A percentile compares a stretch with the other conserved stretches of the same genome.
Conservation (phyloP, 2,329 filamentous ascomycete species). For the Colletotrichum gigasporum region DNA sequence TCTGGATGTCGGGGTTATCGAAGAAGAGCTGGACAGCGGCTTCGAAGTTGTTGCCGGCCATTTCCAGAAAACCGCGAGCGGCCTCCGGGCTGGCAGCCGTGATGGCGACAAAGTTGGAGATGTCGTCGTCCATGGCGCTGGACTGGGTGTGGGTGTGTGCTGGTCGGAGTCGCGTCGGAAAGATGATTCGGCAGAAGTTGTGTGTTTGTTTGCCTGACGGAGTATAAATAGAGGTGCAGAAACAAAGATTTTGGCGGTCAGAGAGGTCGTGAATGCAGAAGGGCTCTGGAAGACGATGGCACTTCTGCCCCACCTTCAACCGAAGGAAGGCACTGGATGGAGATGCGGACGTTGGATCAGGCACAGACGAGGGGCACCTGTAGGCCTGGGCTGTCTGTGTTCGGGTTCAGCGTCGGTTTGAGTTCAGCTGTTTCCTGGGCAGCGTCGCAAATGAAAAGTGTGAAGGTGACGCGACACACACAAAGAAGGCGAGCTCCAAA, state of each 20-base stretch:
- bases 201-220: not conserved
- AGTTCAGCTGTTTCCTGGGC: too few species aligned
- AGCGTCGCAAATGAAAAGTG: not conserved
- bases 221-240: not conserved
- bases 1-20: slow-evolving; percentile 81
- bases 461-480: not conserved
- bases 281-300: slow-evolving; percentile 10
- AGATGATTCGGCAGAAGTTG: not conserved
- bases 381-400: slow-evolving; percentile 4
- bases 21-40: slow-evolving; percentile 92
- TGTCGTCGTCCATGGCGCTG: slow-evolving; percentile 72
- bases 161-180: not conserved
- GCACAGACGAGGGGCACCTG: slow-evolving; percentile 16
- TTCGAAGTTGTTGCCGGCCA: slow-evolving; percentile 85
- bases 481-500: not conserved
- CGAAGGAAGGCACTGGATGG: slow-evolving; percentile 20
- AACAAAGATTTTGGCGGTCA: slow-evolving; percentile 7
- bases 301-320: slow-evolving; percentile 28
- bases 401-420: not conserved
- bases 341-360: not conserved
- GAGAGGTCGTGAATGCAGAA: not conserved
- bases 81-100: slow-evolving; percentile 79
- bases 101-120: slow-evolving; percentile 83
- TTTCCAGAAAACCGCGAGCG: slow-evolving; percentile 82
- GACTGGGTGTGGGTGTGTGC: not conserved